Evolutionary conservation across 306 rosid species (phyloP).

Genomic region (Cicer judaicum): DNA sequence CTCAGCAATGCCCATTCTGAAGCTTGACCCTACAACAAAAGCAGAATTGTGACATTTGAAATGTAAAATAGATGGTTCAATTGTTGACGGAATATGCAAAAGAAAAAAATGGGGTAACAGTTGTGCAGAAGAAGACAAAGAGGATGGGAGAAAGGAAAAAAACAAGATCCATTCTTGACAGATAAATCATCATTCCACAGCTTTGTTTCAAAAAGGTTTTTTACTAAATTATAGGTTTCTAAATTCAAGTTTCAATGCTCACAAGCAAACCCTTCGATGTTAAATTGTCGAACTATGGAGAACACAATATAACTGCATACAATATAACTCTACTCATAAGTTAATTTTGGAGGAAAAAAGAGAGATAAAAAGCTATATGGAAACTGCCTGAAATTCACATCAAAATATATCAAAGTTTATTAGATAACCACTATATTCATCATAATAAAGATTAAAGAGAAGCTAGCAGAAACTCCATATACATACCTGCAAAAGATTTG

Average conservation of each 20-base stretch:
- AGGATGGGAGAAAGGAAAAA: not conserved
- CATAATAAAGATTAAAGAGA: slow-evolving; percentile 16
- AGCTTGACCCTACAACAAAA: slow-evolving; percentile 80
- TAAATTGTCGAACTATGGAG: slow-evolving; percentile 3
- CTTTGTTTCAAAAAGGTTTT: slow-evolving; percentile 16
- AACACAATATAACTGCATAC: not conserved
- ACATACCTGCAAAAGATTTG: slow-evolving; percentile 89
- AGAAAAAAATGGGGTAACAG: not conserved
- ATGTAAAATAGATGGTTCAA: slow-evolving; percentile 27
- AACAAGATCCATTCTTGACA: slow-evolving; percentile 20
- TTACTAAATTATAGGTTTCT: slow-evolving; percentile 15
- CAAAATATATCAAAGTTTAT: not conserved
- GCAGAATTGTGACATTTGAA: slow-evolving; percentile 8
- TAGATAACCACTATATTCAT: slow-evolving; percentile 11
- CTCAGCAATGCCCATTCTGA: slow-evolving; percentile 97
- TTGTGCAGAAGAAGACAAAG: slow-evolving; percentile 10
- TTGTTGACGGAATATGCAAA: slow-evolving; percentile 1
- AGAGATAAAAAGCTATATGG: not conserved
- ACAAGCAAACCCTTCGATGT: slow-evolving; percentile 18
- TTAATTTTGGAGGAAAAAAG: slow-evolving; percentile 2
- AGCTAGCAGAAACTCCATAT: slow-evolving; percentile 37
- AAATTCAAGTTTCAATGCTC: slow-evolving; percentile 3
- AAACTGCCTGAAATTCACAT: not conserved
- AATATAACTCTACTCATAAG: slow-evolving; percentile 1
- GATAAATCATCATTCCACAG: slow-evolving; percentile 23